Evolutionary conservation across 371 early-diverging fungal genomes (phyloP).

Genomic region (Haplosporangium sp.): DNA sequence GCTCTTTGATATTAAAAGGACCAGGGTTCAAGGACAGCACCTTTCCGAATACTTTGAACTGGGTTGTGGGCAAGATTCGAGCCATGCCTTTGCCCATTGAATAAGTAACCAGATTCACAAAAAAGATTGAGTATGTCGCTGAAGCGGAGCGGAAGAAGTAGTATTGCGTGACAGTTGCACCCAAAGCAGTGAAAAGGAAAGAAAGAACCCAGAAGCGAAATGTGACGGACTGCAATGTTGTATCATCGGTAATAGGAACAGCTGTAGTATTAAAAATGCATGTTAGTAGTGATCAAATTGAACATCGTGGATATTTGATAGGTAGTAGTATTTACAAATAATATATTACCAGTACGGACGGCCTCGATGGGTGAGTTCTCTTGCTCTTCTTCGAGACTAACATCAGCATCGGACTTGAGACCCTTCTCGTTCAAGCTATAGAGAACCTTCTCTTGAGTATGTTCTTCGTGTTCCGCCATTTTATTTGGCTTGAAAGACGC

Average conservation of each 20-base stretch:
- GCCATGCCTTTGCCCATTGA: conserved; percentile 53
- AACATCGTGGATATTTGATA: too few relatives aligned
- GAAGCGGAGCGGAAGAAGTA: conserved; percentile 58
- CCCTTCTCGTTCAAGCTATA: conserved; percentile 15
- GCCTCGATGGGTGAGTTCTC: conserved; percentile 44
- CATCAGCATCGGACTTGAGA: background rate
- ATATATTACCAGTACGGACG: conserved; percentile 25
- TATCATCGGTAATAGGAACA: conserved; percentile 71
- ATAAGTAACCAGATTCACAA: conserved; percentile 55
- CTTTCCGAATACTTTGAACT: conserved; percentile 28
- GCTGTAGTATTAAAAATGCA: conserved; percentile 3
- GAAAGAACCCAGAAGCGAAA: conserved; percentile 78
- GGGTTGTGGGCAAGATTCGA: conserved; percentile 27
- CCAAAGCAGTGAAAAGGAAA: conserved; percentile 70
- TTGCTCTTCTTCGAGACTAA: conserved; percentile 18
- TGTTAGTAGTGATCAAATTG: too few relatives aligned
- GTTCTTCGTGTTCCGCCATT: background rate
- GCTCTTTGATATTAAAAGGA: conserved; percentile 55
- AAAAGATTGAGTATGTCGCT: conserved; percentile 52
- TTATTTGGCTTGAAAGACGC: background rate
- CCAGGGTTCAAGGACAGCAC: conserved; percentile 59
- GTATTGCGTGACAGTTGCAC: conserved; percentile 67
- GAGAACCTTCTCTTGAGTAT: background rate
- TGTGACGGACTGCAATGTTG: conserved; percentile 72
- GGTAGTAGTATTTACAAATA: background rate